These are phyloP conservation scores for Geosmithia putterillii DNA, from an alignment of 2,329 filamentous ascomycete species.

Conservation along the genomic window DNA sequence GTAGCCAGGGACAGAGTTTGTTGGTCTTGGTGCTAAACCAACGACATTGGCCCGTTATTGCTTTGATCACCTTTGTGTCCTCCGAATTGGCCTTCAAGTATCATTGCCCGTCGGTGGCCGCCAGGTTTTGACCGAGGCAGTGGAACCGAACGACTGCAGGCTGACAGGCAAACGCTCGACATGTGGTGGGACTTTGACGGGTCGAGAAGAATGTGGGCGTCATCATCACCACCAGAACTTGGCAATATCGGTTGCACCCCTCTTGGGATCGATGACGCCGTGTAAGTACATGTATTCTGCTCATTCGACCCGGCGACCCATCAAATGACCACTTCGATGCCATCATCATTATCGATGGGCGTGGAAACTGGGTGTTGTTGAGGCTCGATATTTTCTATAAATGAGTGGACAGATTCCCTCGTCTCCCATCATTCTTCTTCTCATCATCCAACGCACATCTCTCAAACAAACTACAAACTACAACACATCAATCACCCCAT, in stretches of 20 bases:
- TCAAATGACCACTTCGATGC: not conserved
- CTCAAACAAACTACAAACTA: conserved; percentile 10
- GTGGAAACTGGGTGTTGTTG: not conserved
- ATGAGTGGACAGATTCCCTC: not conserved
- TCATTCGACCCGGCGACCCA: conserved; percentile 13
- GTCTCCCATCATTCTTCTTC: not conserved
- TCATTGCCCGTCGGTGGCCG: no score
- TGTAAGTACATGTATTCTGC: conserved; percentile 6
- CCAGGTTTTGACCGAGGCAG: no score
- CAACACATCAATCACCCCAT: not conserved
- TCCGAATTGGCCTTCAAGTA: no score
- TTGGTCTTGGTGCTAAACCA: not conserved
- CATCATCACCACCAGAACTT: no score
- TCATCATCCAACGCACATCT: not conserved
- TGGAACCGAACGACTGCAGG: no score
- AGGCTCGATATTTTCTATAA: not conserved
- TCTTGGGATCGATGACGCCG: not conserved
- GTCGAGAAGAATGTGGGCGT: no score
- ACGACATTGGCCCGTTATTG: no score
- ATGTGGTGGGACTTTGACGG: no score
- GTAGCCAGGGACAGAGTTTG: not conserved
- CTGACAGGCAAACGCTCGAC: no score
- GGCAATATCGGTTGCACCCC: no score
- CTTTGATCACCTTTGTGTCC: no score
- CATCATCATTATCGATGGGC: no score